Conservation (phyloP, 2,329 filamentous ascomycete genomes). For the Hypoxylon sp. region DNA sequence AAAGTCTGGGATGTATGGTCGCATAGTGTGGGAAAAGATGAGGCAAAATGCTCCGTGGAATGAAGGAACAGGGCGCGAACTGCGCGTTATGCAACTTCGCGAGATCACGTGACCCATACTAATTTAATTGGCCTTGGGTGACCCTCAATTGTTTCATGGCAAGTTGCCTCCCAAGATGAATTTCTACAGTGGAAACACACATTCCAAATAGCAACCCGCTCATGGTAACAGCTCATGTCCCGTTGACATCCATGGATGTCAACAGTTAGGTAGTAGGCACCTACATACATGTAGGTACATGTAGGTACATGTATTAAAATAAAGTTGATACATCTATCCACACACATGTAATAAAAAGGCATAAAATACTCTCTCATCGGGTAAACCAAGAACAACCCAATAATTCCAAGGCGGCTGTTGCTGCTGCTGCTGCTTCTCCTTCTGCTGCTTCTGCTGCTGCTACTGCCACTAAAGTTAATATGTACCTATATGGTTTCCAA, state of each 20-base stretch:
- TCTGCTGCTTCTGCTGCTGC: no score
- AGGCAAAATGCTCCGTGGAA: not conserved
- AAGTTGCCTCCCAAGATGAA: not conserved
- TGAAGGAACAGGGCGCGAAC: slow-evolving; percentile 1
- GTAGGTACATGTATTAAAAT: not conserved
- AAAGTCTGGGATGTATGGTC: not conserved
- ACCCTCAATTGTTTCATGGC: not conserved
- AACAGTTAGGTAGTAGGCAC: no score
- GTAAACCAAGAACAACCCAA: not conserved
- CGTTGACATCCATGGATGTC: no score
- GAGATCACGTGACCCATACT: slow-evolving; percentile 15
- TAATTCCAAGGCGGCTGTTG: not conserved
- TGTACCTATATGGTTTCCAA: not conserved
- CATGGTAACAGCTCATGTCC: no score
- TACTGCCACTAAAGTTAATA: no score
- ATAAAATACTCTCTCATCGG: no score
- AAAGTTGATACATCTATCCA: not conserved
- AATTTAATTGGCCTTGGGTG: not conserved
- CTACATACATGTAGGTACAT: not conserved
- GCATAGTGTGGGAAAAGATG: not conserved
- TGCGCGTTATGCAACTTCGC: slow-evolving; percentile 6
- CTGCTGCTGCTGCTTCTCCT: no score
- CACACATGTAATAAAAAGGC: not conserved
- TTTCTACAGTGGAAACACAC: not conserved
- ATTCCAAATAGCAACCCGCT: no score